A percentile compares a stretch with the other conserved stretches of the same genome.
These are phyloP conservation scores for Leishmania tropica DNA, from an alignment of 208 protist species.

Conservation along the genomic window DNA sequence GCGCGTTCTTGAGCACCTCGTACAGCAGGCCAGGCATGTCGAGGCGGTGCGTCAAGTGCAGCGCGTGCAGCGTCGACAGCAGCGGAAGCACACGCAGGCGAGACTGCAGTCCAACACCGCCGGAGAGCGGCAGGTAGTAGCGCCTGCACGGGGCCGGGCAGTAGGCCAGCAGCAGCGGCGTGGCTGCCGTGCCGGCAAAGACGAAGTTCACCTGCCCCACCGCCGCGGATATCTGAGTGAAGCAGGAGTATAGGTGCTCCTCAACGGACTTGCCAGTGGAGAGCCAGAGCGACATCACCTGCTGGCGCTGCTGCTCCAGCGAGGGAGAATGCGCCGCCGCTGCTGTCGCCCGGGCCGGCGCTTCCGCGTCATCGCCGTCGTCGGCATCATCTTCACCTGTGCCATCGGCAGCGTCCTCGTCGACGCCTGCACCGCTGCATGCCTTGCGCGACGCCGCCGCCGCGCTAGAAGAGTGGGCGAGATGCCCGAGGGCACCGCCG, in stretches of 20 bases:
- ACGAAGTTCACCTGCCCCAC: conserved; percentile 79
- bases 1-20: conserved; percentile 81
- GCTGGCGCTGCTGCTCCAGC: conserved; percentile 41
- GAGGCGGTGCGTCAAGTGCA: conserved; percentile 63
- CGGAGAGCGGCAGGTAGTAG: conserved; percentile 68
- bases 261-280: conserved; percentile 46
- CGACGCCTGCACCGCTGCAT: background rate
- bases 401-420: conserved; percentile 1
- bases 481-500: background rate
- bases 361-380: conserved; percentile 10
- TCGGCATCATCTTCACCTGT: conserved; percentile 4
- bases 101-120: conserved; percentile 71
- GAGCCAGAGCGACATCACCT: conserved; percentile 33
- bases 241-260: conserved; percentile 46
- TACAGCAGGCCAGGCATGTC: conserved; percentile 83
- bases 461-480: background rate
- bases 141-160: conserved; percentile 51
- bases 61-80: conserved; percentile 64
- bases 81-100: conserved; percentile 82
- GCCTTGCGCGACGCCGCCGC: background rate
- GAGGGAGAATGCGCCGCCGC: conserved; percentile 10
- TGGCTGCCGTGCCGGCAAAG: conserved; percentile 62
- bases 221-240: conserved; percentile 65
- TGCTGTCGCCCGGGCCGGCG: background rate
- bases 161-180: conserved; percentile 55